Evolutionary conservation across 2,329 filamentous ascomycete genomes (phyloP), one percentile per base, ranked within the genome.

Genomic region (Sporothrix curviconia): DNA sequence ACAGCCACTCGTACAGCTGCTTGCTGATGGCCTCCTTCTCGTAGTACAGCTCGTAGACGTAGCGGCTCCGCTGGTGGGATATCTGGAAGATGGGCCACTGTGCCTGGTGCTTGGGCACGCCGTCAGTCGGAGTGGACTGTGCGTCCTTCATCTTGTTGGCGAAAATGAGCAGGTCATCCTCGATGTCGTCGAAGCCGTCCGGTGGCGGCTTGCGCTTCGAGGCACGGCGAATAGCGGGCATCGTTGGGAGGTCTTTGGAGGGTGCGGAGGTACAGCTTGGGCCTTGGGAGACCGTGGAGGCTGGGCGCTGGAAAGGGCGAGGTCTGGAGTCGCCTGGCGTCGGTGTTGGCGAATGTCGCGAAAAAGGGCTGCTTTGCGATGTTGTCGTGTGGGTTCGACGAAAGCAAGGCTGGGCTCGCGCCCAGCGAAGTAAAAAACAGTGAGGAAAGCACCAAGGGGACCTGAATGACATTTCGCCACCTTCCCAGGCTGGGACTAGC

Each of bases 31-130:
- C 92, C 74, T 96, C 90, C 75, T 96, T 96, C 72, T 95, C 87
- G 74, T 97, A 99, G 77, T 96, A 97, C 49, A 99, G 80, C 69
- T 97, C 94, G 76, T 96, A 99, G 62, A 99, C 87, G 74, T 99
- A 99, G 68, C 90, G 85, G 61, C 76, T 86, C 76, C 92, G 85
- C 74, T 96, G 91, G 74, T 99, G 94, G 24, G 87, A 87, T 69
- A 99, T 96, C 71, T 97, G 92, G 69, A 99, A 97, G 64, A 99
- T 91, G 60, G 94, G 92, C 94, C 94, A 99, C 63, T 92, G 83
- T 64, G 90, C 89, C 74, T 97, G 90, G 69, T 96, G 88, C 70
- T 92, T 92, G 2, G 82, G 82, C 0, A 83, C 89, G 80, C 81
- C 90, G 81, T 75, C 89, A 70, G 75, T 89, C 74, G 90, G 86